Percentiles rank a stretch among this genome's conserved stretches.
phyloP scores from a whole-genome alignment of 768 basidiomycete species.

The Calocybe indica region DNA sequence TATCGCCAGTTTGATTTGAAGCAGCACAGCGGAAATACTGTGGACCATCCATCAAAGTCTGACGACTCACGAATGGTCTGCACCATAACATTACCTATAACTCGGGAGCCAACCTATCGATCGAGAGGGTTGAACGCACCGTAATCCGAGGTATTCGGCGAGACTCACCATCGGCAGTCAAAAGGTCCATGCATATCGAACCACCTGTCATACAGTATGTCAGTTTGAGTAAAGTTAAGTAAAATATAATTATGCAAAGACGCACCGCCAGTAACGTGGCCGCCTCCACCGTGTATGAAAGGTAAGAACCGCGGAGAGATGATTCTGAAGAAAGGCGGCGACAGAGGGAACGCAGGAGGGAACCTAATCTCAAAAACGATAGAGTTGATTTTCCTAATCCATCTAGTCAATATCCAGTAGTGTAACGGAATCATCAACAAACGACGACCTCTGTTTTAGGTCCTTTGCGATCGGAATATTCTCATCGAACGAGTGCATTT shows the following conservation, averaged over 20 bases:
- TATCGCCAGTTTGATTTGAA: constrained; percentile 67
- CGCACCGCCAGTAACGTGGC: constrained; percentile 58
- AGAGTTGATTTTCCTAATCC: constrained; percentile 47
- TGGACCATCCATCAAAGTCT: too few relatives aligned
- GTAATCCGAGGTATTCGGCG: background rate
- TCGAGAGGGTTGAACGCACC: background rate
- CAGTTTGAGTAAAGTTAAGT: constrained; percentile 1
- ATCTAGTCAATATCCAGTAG: background rate
- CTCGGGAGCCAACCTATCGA: constrained; percentile 58
- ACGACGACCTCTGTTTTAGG: constrained; percentile 39
- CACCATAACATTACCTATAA: constrained; percentile 37
- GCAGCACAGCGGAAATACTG: constrained; percentile 44
- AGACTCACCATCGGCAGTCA: constrained; percentile 53
- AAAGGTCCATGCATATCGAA: constrained; percentile 70
- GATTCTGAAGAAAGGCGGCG: constrained; percentile 74
- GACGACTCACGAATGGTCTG: too few relatives aligned
- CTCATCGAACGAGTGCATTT: constrained; percentile 65
- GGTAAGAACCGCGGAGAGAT: constrained; percentile 69
- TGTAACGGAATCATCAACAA: background rate
- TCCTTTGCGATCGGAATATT: constrained; percentile 57
- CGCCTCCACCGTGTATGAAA: constrained; percentile 66
- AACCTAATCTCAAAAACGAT: constrained; percentile 72
- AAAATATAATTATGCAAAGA: background rate
- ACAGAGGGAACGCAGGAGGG: constrained; percentile 56
- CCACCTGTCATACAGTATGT: constrained; percentile 36